Evolutionary conservation across 352 stramenopile genomes (phyloP).

Genomic region (Globisporangium nodosum): DNA sequence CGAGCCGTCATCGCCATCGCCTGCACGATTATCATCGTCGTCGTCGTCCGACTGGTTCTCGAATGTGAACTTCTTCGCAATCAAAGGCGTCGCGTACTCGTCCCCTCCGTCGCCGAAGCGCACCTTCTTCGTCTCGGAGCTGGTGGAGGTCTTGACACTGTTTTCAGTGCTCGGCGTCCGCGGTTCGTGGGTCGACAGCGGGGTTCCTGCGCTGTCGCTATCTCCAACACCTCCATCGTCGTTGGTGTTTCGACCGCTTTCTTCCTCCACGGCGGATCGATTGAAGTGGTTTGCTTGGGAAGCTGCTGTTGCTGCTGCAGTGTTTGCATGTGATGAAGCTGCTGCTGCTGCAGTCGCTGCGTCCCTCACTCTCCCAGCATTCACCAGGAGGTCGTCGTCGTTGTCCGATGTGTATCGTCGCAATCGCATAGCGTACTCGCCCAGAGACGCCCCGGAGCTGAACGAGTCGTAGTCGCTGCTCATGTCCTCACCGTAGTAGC

Average conservation of each 20-base stretch:
- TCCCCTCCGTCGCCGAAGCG: slow-evolving; percentile 27
- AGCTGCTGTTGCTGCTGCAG: neutral
- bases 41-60: slow-evolving; percentile 48
- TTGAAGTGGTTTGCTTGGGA: neutral
- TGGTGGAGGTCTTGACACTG: slow-evolving; percentile 32
- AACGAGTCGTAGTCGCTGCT: slow-evolving; percentile 21
- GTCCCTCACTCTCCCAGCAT: neutral
- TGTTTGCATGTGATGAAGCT: neutral
- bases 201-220: neutral
- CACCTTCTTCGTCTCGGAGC: slow-evolving; percentile 42
- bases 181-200: slow-evolving; percentile 1
- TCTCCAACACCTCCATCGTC: neutral
- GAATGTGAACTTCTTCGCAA: slow-evolving; percentile 60
- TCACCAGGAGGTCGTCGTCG: neutral
- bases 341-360: neutral
- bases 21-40: slow-evolving; percentile 18
- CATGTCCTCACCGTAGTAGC: slow-evolving; percentile 12
- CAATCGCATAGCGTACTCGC: slow-evolving; percentile 15
- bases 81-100: slow-evolving; percentile 49
- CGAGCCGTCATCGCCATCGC: neutral
- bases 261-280: neutral
- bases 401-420: neutral
- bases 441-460: slow-evolving; percentile 27
- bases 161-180: slow-evolving; percentile 43
- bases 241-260: neutral